A percentile compares a stretch with the other conserved stretches of the same genome.
These are phyloP conservation scores for Jimgerdemannia lactiflua DNA, from an alignment of 192 early-diverging fungal genomes.

Conservation along the genomic window DNA sequence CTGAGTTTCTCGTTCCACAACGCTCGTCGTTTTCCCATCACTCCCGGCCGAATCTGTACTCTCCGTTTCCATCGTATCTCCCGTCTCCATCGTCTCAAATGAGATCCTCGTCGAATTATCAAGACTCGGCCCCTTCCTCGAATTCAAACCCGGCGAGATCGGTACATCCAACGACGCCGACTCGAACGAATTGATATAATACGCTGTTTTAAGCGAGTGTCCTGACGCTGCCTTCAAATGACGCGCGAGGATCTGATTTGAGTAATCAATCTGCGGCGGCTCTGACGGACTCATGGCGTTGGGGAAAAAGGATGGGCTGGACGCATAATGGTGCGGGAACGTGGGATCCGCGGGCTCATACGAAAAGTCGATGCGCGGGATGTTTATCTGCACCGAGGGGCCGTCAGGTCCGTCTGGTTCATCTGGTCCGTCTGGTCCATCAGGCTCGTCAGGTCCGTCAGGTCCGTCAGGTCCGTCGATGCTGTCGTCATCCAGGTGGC, in stretches of 20 bases:
- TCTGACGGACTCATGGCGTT: not conserved
- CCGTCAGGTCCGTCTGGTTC: not conserved
- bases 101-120: not conserved
- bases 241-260: not conserved
- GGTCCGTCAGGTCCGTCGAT: not conserved
- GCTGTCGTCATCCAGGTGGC: too few relatives aligned
- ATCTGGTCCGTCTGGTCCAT: not conserved
- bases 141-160: not conserved
- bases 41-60: not conserved
- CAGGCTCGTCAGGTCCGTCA: not conserved
- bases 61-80: not conserved
- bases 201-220: not conserved
- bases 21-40: too few relatives aligned
- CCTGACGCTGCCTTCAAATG: not conserved
- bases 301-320: not conserved
- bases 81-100: not conserved
- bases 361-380: not conserved
- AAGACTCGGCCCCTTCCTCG: not conserved
- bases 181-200: not conserved
- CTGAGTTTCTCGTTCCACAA: too few relatives aligned
- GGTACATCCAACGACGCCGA: not conserved
- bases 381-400: not conserved
- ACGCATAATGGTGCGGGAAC: not conserved
- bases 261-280: not conserved
- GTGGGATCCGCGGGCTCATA: not conserved